Evolutionary conservation across 202 grass and related monocot genomes (phyloP).

Genomic region (Zizania palustris): DNA sequence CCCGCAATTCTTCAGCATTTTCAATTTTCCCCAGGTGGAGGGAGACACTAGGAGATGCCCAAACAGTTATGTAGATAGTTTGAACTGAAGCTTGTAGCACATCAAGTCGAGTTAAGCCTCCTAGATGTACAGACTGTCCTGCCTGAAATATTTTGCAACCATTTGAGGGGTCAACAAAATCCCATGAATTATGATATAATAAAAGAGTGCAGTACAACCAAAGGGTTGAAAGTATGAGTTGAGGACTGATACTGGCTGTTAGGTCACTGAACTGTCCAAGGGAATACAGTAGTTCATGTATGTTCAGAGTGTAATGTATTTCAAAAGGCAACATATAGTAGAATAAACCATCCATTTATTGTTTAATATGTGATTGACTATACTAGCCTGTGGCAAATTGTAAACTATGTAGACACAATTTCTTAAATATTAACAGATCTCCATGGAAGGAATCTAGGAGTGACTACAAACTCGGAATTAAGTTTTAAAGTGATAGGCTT

Average conservation of each 20-base stretch:
- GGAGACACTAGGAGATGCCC: slow-evolving; percentile 72
- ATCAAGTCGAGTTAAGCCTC: slow-evolving; percentile 76
- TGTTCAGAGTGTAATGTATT: not conserved
- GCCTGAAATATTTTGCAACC: slow-evolving; percentile 52
- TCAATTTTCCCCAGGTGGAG: slow-evolving; percentile 92
- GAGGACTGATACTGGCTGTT: not conserved
- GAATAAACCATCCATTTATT: not conserved
- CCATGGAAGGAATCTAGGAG: not conserved
- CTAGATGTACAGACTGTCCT: slow-evolving; percentile 82
- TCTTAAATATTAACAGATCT: not conserved
- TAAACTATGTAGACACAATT: not conserved
- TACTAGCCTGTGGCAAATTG: not conserved
- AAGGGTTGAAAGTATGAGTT: not conserved
- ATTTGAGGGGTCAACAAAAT: slow-evolving; percentile 11
- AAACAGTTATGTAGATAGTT: slow-evolving; percentile 87
- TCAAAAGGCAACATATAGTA: not conserved
- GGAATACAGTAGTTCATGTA: not conserved
- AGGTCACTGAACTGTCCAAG: slow-evolving; percentile 10
- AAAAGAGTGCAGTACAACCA: not conserved
- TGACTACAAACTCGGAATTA: not conserved
- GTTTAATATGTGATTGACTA: slow-evolving; percentile 9
- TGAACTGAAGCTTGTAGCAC: slow-evolving; percentile 70
- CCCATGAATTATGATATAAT: not conserved
- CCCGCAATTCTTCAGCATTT: slow-evolving; percentile 67
- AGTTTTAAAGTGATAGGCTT: slow-evolving; percentile 2